Evolutionary conservation across 2,329 filamentous ascomycete species (phyloP).

Genomic region (Cytospora mali): DNA sequence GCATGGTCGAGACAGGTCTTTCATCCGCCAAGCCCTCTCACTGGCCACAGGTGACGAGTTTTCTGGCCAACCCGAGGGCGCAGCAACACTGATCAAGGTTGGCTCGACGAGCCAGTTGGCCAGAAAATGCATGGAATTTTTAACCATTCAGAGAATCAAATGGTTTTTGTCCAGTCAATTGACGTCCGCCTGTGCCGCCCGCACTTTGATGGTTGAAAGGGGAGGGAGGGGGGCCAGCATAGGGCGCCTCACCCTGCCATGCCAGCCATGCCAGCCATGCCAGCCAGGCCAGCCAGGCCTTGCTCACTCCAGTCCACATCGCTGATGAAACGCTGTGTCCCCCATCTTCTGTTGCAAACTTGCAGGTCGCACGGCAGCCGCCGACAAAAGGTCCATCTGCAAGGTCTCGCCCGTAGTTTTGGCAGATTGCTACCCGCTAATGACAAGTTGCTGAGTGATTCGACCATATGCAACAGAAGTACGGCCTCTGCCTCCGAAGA

Average conservation of each 20-base stretch:
- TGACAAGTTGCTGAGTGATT: slow-evolving; percentile 19
- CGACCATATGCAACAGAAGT: slow-evolving; percentile 4
- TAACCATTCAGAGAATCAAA: slow-evolving; percentile 19
- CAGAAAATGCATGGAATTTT: slow-evolving; percentile 25
- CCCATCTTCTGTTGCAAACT: slow-evolving; percentile 1
- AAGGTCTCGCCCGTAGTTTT: slow-evolving; percentile 13
- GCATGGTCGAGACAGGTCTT: neutral
- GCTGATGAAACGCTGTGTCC: slow-evolving; percentile 8
- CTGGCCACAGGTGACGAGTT: slow-evolving; percentile 12
- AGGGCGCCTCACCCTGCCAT: no score
- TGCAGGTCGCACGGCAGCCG: slow-evolving; percentile 18
- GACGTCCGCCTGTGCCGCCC: slow-evolving; percentile 3
- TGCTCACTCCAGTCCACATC: slow-evolving; percentile 3
- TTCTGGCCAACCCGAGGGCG: slow-evolving; percentile 22
- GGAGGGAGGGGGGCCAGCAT: slow-evolving; percentile 4
- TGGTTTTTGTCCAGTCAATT: slow-evolving; percentile 18
- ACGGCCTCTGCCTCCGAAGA: neutral
- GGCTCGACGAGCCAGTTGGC: slow-evolving; percentile 22
- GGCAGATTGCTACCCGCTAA: slow-evolving; percentile 15
- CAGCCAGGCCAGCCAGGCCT: no score
- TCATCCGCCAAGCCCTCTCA: neutral
- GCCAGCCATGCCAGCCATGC: no score
- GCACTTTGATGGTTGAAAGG: slow-evolving; percentile 6
- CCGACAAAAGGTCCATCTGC: slow-evolving; percentile 22
- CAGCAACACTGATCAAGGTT: neutral